Conservation (phyloP, 23 red algal species). For the Gracilaria gracilis region DNA sequence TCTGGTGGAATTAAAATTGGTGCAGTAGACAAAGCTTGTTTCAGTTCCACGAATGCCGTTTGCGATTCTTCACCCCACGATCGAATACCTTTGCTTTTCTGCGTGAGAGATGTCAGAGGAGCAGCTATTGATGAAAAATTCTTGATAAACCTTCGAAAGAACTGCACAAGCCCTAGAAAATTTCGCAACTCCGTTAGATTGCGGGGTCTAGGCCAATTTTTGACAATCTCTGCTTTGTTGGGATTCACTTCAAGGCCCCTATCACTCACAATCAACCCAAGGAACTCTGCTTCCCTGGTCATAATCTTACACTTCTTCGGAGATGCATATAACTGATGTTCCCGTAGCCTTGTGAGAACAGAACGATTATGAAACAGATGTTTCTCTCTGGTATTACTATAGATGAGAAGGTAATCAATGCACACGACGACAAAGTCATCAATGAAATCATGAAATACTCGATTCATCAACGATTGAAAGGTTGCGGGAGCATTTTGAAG, state of each 20-base stretch:
- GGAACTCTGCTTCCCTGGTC: neutral
- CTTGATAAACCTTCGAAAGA: too few species aligned
- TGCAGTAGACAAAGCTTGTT: neutral
- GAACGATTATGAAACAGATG: conserved; percentile 2
- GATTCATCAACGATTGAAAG: conserved; percentile 34
- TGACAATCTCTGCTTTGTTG: conserved; percentile 11
- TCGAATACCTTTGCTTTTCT: neutral
- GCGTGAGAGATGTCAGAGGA: too few species aligned
- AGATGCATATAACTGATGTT: neutral
- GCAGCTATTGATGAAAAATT: too few species aligned
- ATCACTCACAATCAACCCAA: conserved; percentile 1
- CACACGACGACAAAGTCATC: conserved; percentile 19
- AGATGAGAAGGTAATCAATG: conserved; percentile 43
- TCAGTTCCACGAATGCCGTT: neutral
- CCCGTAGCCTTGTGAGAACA: neutral
- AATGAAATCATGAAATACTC: conserved; percentile 17
- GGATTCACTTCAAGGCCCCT: conserved; percentile 1
- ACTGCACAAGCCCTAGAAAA: too few species aligned
- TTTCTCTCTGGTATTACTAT: neutral
- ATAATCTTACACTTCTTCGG: conserved; percentile 47
- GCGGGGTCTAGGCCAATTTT: conserved; percentile 3
- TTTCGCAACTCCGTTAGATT: conserved; percentile 1
- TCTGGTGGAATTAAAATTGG: neutral
- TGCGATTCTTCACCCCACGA: neutral
- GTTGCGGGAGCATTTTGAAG: conserved; percentile 21